phyloP scores from a whole-genome alignment of 768 basidiomycete species.

The Gymnopilus dilepis region DNA sequence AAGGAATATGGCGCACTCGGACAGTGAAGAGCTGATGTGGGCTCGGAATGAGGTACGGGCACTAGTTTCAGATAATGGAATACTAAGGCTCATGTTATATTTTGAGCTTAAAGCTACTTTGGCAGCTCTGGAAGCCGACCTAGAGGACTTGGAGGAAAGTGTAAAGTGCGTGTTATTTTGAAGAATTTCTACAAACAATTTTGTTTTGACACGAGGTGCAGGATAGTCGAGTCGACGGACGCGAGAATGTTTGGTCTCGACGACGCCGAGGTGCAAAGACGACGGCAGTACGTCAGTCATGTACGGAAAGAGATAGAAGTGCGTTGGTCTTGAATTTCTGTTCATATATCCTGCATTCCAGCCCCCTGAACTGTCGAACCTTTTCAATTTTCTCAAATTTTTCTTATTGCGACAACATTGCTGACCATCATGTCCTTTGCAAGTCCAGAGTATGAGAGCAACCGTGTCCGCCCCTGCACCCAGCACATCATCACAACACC shows the following conservation, averaged over 20 bases:
- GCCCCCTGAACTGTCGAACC: no score
- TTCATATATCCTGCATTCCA: constrained; percentile 6
- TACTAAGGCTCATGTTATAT: not conserved
- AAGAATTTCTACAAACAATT: not conserved
- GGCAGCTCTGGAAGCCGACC: constrained; percentile 79
- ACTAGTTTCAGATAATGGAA: no score
- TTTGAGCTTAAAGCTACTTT: constrained; percentile 77
- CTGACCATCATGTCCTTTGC: constrained; percentile 36
- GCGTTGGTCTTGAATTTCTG: constrained; percentile 37
- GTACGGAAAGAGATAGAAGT: constrained; percentile 84
- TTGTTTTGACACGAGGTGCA: constrained; percentile 29
- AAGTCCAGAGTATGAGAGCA: constrained; percentile 78
- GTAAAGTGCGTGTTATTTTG: constrained; percentile 63
- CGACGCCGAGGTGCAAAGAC: constrained; percentile 73
- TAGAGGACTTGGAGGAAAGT: constrained; percentile 93
- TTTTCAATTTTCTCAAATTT: constrained; percentile 7
- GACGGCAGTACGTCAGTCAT: constrained; percentile 77
- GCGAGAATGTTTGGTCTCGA: constrained; percentile 85
- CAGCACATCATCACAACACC: constrained; percentile 25
- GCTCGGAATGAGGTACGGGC: constrained; percentile 73
- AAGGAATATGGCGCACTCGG: constrained; percentile 71
- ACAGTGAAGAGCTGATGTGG: constrained; percentile 82
- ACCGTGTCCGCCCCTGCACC: constrained; percentile 47
- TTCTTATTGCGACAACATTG: constrained; percentile 1
- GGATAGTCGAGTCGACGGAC: constrained; percentile 87